phyloP scores from a whole-genome alignment of 163 green algal genomes.

The Chloromonas sp. region DNA sequence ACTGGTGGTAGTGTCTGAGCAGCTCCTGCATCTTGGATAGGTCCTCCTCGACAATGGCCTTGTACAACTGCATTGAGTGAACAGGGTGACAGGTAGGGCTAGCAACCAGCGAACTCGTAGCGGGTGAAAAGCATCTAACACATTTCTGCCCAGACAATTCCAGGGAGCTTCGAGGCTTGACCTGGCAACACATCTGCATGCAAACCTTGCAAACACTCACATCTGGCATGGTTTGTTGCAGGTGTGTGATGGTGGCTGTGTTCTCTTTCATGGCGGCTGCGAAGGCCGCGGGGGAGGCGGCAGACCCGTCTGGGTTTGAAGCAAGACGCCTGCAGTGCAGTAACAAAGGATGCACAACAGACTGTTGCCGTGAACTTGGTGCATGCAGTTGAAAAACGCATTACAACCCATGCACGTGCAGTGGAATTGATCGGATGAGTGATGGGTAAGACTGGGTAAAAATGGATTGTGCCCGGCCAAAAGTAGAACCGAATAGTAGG shows the following conservation, averaged over 20 bases:
- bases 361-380: background rate
- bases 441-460: too few relatives aligned
- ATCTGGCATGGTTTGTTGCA: conserved; percentile 1
- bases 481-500: background rate
- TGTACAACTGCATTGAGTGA: background rate
- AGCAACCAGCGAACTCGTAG: too few relatives aligned
- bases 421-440: too few relatives aligned
- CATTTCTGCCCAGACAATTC: too few relatives aligned
- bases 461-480: too few relatives aligned
- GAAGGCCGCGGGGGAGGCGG: conserved; percentile 42
- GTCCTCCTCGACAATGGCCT: background rate
- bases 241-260: background rate
- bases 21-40: background rate
- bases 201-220: background rate
- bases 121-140: too few relatives aligned
- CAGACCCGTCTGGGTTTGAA: conserved; percentile 38
- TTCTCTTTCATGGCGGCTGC: conserved; percentile 34
- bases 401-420: too few relatives aligned
- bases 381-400: too few relatives aligned
- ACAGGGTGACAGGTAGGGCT: background rate
- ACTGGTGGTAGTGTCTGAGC: background rate
- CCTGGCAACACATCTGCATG: background rate
- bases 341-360: background rate
- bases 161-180: background rate
- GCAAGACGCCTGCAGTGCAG: background rate